These are phyloP conservation scores for Phytophthora boehmeriae DNA, from an alignment of 352 stramenopile species.

Conservation along the genomic window DNA sequence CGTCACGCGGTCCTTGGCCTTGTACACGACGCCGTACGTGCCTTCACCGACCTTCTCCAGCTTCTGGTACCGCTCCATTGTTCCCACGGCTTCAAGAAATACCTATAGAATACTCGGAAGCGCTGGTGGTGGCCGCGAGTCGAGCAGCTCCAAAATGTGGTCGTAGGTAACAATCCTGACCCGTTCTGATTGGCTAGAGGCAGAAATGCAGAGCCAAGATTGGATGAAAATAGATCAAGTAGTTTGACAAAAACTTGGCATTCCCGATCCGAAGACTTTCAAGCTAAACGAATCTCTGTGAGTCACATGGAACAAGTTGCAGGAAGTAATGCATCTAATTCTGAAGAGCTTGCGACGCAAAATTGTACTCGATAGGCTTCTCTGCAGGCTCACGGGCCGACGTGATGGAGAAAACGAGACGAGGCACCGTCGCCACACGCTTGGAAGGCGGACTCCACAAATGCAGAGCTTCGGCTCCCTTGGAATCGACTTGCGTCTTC, in stretches of 20 bases:
- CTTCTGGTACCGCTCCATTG: slow-evolving; percentile 94
- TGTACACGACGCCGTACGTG: slow-evolving; percentile 99
- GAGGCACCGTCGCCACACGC: slow-evolving; percentile 39
- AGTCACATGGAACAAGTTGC: background rate
- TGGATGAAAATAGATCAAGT: background rate
- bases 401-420: slow-evolving; percentile 69
- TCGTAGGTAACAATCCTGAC: background rate
- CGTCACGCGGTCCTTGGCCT: slow-evolving; percentile 95
- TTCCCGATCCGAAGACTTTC: background rate
- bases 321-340: slow-evolving; percentile 19
- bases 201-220: background rate
- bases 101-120: background rate
- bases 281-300: background rate
- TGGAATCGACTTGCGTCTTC: slow-evolving; percentile 13
- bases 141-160: background rate
- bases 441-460: slow-evolving; percentile 5
- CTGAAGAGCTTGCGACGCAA: slow-evolving; percentile 39
- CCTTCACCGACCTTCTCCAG: slow-evolving; percentile 98
- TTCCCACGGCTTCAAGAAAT: background rate
- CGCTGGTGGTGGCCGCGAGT: background rate
- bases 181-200: background rate
- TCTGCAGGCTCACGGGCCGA: slow-evolving; percentile 39
- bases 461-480: background rate
- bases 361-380: slow-evolving; percentile 58
- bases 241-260: slow-evolving; percentile 2